Evolutionary conservation across 2,329 filamentous ascomycete species (phyloP), one percentile per base, ranked within the genome.

Genomic region (Zymoseptoria crescenta): DNA sequence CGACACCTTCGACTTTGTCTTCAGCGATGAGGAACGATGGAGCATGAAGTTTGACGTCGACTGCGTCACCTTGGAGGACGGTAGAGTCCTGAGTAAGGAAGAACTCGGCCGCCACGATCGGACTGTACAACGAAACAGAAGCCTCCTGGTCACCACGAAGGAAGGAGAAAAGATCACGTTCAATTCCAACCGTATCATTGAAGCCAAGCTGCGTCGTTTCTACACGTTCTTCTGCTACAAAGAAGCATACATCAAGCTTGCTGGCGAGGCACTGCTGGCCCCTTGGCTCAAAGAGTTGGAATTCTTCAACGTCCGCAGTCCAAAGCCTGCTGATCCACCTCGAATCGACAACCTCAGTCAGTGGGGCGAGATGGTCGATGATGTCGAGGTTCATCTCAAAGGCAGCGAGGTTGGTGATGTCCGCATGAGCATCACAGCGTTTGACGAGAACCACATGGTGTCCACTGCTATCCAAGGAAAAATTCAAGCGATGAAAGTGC

Each of bases 231-330:
- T 88, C 86, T 89, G 87, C 71, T 80, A 90, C 72, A 85, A 89
- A 66, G 89, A 93, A 75, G 86, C 88, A 0, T 92, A 89, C 70
- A 85, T 92, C 73, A 93, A 92, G 81, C 85, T 93, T 76, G 88
- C 87, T 29, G 89, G 89, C 27, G 87, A 92, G 67, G 89, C 87
- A 0, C 77, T 93, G 59, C 77, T 91, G 8, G 89, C 89, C 0
- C 77, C 79, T 3, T 93, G 89, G 89, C 77, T 93, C 54, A 77
- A 76, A 55, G 82, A 87, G 54, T 75, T 92, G 8, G 86, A 91
- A 67, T 89, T 93, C 69, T 76, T 79, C 59, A 75, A 79, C 54
- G 87, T 89, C 56, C 76, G 78, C 55, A 81, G 85, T 54, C 85
- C 86, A 10, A 70, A 64, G 16, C 69, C 75, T 0, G 78, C 76